A percentile compares a stretch with the other conserved stretches of the same genome.
phyloP scores from a whole-genome alignment of 202 grass and related monocot genomes.

The Panicum hallii region DNA sequence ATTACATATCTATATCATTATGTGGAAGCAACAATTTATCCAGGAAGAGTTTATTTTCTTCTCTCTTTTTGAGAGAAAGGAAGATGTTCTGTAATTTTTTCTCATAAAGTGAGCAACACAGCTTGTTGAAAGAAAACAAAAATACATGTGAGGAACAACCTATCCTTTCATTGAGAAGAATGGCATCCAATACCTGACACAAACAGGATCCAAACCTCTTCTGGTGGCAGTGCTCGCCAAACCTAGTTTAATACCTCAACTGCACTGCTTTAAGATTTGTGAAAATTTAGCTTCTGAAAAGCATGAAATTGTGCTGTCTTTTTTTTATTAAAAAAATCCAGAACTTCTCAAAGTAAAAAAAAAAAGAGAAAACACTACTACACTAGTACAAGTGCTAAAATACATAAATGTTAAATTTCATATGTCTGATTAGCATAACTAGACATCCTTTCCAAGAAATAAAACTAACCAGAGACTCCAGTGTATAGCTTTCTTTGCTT shows the following conservation, averaged over 20 bases:
- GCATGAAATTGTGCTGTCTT: neutral
- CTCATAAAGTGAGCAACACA: neutral
- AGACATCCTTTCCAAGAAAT: constrained; percentile 14
- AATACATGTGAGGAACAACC: neutral
- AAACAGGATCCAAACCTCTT: neutral
- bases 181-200: neutral
- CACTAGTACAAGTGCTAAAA: neutral
- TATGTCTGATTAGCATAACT: constrained; percentile 8
- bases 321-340: neutral
- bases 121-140: neutral
- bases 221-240: neutral
- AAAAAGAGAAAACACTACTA: neutral
- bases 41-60: neutral
- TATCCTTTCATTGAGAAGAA: neutral
- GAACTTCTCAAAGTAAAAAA: neutral
- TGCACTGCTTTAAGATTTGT: neutral
- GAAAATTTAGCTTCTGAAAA: constrained; percentile 12
- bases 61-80: neutral
- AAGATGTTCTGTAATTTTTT: neutral
- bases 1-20: neutral
- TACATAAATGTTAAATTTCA: neutral
- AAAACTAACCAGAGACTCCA: constrained; percentile 46
- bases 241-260: neutral
- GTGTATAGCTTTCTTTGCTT: constrained; percentile 44
- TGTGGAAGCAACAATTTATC: neutral